Base-by-base conservation (phyloP, 1,284 basidiomycete genomes). In the Singerocomus inundabilis region DNA sequence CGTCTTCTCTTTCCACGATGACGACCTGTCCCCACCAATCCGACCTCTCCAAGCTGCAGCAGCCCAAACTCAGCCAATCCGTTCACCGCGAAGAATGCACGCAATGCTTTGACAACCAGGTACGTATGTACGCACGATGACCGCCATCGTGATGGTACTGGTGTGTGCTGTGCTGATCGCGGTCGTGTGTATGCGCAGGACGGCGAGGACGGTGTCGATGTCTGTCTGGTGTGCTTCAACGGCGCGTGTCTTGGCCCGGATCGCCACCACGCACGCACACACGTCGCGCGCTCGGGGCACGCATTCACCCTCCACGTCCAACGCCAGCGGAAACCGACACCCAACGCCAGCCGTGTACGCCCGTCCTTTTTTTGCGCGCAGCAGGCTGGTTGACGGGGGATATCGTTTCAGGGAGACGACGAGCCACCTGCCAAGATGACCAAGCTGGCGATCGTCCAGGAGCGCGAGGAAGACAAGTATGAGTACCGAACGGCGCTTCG, bases 51-150 rank as follows among this genome's bases (percentile, higher is more conserved):
- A 58, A 12, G 5, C 54, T 70, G 2, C 54, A 67, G 30, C 66
- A 59, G 2, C 76, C 76, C 8, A 74, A 60, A 47, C 62, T 77
- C 1, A 76, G 73, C 3, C 77, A 81, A 46, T 73, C 73, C 1
- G 86, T 94, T 0, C 86, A 94, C 61, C 76, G 89, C 10, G 92
- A 94, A 66, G 92, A 95, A 67, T 96, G 93, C 62, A 97, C 95
- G 0, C 91, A 95, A 53, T 99, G 96, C 70, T 99, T 98, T 67
- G 95, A 98, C 68, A 85, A 84, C 62, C 92, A 96, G 79, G 93
- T 89, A 63, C 41, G 74, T n/a, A n/a, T n/a, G n/a, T n/a, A n/a
- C n/a, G n/a, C 58, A 1, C 52, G 53, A 54, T 57, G 46, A 21
- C 28, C 25, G 29, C 24, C 41, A 48, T 57, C 35, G 25, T 25